phyloP scores from a whole-genome alignment of 1,284 basidiomycete genomes.

The Marasmius tenuissimus region DNA sequence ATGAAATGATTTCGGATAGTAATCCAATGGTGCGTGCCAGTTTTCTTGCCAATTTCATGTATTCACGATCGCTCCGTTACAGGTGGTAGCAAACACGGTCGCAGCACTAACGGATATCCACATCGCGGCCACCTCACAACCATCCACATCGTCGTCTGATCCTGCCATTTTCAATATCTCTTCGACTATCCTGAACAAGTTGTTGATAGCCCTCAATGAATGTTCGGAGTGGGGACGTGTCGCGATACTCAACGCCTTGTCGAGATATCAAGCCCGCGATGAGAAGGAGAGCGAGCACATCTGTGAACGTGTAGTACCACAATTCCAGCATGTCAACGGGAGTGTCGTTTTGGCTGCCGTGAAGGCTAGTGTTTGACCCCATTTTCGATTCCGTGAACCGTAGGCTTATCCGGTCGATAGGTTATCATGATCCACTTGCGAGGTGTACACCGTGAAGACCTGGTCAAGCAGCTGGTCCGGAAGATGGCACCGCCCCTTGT shows the following conservation, averaged over 20 bases:
- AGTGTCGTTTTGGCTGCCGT: conserved; percentile 94
- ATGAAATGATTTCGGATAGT: conserved; percentile 90
- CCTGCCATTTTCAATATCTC: conserved; percentile 83
- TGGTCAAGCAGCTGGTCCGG: conserved; percentile 83
- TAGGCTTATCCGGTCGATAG: conserved; percentile 35
- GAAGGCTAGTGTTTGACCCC: conserved; percentile 58
- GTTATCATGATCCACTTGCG: conserved; percentile 98
- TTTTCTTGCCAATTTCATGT: conserved; percentile 4
- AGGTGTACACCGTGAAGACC: conserved; percentile 79
- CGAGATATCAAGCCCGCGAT: conserved; percentile 82
- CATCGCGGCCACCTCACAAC: conserved; percentile 54
- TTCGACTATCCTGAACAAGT: conserved; percentile 78
- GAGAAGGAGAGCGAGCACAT: conserved; percentile 98
- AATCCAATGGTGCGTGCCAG: conserved; percentile 86
- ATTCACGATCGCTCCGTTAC: conserved; percentile 11
- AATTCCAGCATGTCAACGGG: conserved; percentile 97
- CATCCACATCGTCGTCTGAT: conserved; percentile 55
- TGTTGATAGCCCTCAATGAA: conserved; percentile 95
- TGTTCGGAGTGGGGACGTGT: conserved; percentile 99
- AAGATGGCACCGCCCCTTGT: conserved; percentile 98
- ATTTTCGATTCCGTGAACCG: neutral
- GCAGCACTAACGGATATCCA: conserved; percentile 96
- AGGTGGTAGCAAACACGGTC: conserved; percentile 96
- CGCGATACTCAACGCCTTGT: conserved; percentile 85
- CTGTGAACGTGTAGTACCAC: conserved; percentile 96